Evolutionary conservation across 2,329 filamentous ascomycete species (phyloP).

Genomic region (Ascosphaera apis): DNA sequence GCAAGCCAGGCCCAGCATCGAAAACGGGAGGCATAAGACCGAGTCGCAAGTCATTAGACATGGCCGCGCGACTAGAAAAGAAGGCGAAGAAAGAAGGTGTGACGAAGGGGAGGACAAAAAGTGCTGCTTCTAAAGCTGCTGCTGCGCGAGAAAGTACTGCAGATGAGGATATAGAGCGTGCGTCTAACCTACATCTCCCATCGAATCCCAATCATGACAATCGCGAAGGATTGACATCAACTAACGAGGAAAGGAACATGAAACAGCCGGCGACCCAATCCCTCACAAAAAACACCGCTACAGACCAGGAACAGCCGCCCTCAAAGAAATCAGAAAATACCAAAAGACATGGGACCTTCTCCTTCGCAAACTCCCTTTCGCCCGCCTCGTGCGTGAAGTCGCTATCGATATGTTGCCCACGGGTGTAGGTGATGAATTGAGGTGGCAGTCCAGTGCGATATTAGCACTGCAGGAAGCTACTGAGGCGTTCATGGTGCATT

Average conservation of each 20-base stretch:
- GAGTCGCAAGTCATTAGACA: no score
- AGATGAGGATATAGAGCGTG: slow-evolving; percentile 17
- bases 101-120: slow-evolving; percentile 4
- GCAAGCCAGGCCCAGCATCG: no score
- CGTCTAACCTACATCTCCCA: slow-evolving; percentile 3
- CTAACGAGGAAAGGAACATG: slow-evolving; percentile 3
- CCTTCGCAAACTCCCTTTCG: slow-evolving; percentile 35
- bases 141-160: no score
- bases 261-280: slow-evolving; percentile 47
- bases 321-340: slow-evolving; percentile 78
- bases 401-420: slow-evolving; percentile 35
- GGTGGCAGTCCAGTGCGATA: slow-evolving; percentile 93
- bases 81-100: slow-evolving; percentile 2
- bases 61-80: no score
- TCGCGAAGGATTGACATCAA: background rate
- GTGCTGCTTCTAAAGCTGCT: no score
- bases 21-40: slow-evolving; percentile 4
- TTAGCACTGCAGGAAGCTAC: slow-evolving; percentile 81
- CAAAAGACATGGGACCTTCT: slow-evolving; percentile 78
- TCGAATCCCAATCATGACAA: slow-evolving; percentile 4
- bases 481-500: slow-evolving; percentile 85
- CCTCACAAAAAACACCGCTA: slow-evolving; percentile 42
- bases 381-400: slow-evolving; percentile 27
- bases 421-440: slow-evolving; percentile 40
- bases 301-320: slow-evolving; percentile 58